phyloP scores from a whole-genome alignment of 2,329 filamentous ascomycete genomes.

The Bipolaris victoriae region DNA sequence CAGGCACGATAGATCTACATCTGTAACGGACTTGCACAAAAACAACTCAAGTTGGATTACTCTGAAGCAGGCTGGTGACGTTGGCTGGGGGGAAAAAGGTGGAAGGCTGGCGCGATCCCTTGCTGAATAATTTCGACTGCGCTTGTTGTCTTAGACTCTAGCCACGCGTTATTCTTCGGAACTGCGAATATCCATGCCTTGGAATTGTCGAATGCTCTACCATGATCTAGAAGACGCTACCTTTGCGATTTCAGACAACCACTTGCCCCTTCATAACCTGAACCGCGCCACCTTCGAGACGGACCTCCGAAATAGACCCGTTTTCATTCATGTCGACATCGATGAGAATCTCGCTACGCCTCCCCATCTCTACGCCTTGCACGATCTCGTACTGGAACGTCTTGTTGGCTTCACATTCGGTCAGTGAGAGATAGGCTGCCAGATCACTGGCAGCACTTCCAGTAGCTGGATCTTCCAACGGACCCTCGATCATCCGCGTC shows the following conservation, averaged over 20 bases:
- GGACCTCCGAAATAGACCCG: conserved; percentile 49
- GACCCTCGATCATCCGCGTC: conserved; percentile 65
- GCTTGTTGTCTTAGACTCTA: background rate
- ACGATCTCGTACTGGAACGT: conserved; percentile 51
- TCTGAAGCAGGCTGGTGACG: conserved; percentile 5
- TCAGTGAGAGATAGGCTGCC: conserved; percentile 53
- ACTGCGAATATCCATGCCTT: conserved; percentile 12
- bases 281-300: conserved; percentile 53
- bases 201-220: conserved; percentile 34
- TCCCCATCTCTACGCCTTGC: conserved; percentile 61
- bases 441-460: conserved; percentile 59
- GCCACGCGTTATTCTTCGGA: conserved; percentile 7
- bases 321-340: conserved; percentile 51
- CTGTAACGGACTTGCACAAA: conserved; percentile 11
- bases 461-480: conserved; percentile 58
- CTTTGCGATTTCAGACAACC: conserved; percentile 46
- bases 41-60: conserved; percentile 11
- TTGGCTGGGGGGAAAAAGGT: background rate
- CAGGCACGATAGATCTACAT: conserved; percentile 15
- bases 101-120: background rate
- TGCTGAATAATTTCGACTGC: conserved; percentile 1
- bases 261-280: conserved; percentile 48
- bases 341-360: conserved; percentile 57
- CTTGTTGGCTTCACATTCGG: conserved; percentile 43
- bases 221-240: conserved; percentile 53